Evolutionary conservation across 257 asterid species (phyloP), one percentile per base, ranked within the genome.

Genomic region (Apocynum venetum): DNA sequence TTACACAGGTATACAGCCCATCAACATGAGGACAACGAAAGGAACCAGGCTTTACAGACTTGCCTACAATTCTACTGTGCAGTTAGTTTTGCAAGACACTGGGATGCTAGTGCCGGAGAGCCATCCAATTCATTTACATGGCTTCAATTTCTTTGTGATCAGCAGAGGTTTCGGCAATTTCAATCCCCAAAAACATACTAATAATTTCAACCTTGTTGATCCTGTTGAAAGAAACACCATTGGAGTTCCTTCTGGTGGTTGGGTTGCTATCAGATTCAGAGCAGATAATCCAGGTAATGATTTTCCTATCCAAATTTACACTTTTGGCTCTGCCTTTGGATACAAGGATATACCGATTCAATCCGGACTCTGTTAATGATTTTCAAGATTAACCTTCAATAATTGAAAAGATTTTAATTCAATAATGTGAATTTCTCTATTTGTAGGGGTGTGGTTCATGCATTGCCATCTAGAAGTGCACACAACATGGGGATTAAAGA

Each of bases 401-500:
- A 41, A 41, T 43, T 67, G 72, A 67, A 17, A 19, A 61, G 15
- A 40, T 66, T 14, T 15, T 8, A 11, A 38, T 10, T 65, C 3
- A 65, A 65, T 4, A 14, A 46, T 7, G 40, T 60, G 68, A 31
- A 9, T 40, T 36, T 14, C 3, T 38, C 6, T 3, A 14, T 67
- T 9, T 83, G 72, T 66, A 90, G 95, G 91, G 38, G 80, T 90
- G 8, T 88, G 94, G 94, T 90, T 86, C 70, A n/a, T 90, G 80
- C 92, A 89, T 77, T 89, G 92, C 85, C 92, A 88, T 80, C 70
- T 88, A 49, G 92, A 90, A 76, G 78, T 88, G 20, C 95, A 90
- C 87, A 88, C 92, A 4, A 77, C 92, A 36, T 88, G 95, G 95
- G 95, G 92, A 43, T 89, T 90, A 10, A 87, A 90, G 88, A 90